Percentiles rank a stretch among this genome's conserved stretches.
These are phyloP conservation scores for Eimeria falciformis DNA, from an alignment of 169 alveolate species.

Conservation along the genomic window DNA sequence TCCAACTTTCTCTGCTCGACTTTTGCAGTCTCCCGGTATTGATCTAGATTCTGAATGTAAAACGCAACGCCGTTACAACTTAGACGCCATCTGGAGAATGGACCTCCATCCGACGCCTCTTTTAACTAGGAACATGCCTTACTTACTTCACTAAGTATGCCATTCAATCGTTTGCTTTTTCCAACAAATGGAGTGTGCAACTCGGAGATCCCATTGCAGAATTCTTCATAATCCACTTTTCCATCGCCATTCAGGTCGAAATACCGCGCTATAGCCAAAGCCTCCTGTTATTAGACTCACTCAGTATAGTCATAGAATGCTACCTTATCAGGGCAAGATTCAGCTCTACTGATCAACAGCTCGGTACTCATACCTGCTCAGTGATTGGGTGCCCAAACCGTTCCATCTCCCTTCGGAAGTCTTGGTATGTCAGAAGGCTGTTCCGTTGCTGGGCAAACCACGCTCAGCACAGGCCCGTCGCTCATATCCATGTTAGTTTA, in stretches of 20 bases:
- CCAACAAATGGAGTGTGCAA: conserved; percentile 21
- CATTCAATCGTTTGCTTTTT: conserved; percentile 34
- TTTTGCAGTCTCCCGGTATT: conserved; percentile 36
- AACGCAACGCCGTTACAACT: background rate
- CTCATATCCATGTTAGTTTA: background rate
- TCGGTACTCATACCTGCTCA: conserved; percentile 31
- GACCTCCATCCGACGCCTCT: no score
- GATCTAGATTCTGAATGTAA: conserved; percentile 4
- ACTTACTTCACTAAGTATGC: conserved; percentile 29
- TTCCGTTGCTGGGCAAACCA: conserved; percentile 1
- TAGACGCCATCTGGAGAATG: background rate
- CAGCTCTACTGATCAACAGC: background rate
- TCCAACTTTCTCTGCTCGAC: conserved; percentile 28
- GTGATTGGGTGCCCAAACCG: conserved; percentile 56
- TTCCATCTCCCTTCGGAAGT: conserved; percentile 15
- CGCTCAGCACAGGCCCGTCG: background rate
- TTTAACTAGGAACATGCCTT: conserved; percentile 5
- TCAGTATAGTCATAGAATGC: no score
- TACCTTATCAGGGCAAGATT: background rate
- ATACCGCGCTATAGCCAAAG: conserved; percentile 32
- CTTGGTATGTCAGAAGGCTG: conserved; percentile 41
- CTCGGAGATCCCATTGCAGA: conserved; percentile 57
- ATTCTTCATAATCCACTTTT: conserved; percentile 61
- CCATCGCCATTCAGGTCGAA: conserved; percentile 54
- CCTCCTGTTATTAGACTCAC: conserved; percentile 19